Evolutionary conservation across 2,329 filamentous ascomycete species (phyloP).

Genomic region (Bimuria novae-zelandiae): DNA sequence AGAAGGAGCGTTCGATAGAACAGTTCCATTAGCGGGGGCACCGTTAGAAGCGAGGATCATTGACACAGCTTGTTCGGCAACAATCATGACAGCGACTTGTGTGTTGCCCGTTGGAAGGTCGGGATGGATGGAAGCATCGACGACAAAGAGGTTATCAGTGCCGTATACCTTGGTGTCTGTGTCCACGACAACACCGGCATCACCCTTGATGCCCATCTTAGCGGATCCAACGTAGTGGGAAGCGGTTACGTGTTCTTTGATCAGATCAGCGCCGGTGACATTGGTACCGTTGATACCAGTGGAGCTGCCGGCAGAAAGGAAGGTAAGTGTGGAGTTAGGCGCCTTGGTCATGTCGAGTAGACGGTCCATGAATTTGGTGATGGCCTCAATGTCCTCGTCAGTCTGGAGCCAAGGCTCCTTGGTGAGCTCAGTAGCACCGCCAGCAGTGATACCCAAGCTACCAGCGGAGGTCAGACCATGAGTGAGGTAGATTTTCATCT

Average conservation of each 20-base stretch:
- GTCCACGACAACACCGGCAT: slow-evolving; percentile 52
- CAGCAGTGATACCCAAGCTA: slow-evolving; percentile 51
- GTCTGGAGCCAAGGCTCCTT: slow-evolving; percentile 59
- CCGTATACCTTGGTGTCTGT: slow-evolving; percentile 54
- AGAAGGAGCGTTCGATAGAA: background rate
- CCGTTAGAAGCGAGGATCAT: slow-evolving; percentile 53
- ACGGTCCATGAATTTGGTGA: slow-evolving; percentile 54
- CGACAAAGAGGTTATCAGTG: slow-evolving; percentile 51
- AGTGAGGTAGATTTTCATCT: slow-evolving; percentile 60
- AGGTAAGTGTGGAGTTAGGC: slow-evolving; percentile 33
- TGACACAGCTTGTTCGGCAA: slow-evolving; percentile 64
- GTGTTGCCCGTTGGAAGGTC: slow-evolving; percentile 72
- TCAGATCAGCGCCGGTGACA: slow-evolving; percentile 44
- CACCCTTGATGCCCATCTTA: slow-evolving; percentile 54
- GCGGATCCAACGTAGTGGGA: slow-evolving; percentile 57
- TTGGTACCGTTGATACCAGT: slow-evolving; percentile 51
- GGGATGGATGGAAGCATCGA: slow-evolving; percentile 61
- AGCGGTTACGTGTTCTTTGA: slow-evolving; percentile 36
- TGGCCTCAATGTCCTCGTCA: slow-evolving; percentile 45
- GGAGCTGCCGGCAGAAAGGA: slow-evolving; percentile 43
- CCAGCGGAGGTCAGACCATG: slow-evolving; percentile 66
- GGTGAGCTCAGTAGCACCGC: slow-evolving; percentile 49
- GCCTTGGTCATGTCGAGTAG: slow-evolving; percentile 44
- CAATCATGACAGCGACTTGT: slow-evolving; percentile 66
- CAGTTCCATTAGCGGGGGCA: background rate